These are phyloP conservation scores for Desmodesmus armatus DNA, from an alignment of 139 green algal species.

Conservation along the genomic window DNA sequence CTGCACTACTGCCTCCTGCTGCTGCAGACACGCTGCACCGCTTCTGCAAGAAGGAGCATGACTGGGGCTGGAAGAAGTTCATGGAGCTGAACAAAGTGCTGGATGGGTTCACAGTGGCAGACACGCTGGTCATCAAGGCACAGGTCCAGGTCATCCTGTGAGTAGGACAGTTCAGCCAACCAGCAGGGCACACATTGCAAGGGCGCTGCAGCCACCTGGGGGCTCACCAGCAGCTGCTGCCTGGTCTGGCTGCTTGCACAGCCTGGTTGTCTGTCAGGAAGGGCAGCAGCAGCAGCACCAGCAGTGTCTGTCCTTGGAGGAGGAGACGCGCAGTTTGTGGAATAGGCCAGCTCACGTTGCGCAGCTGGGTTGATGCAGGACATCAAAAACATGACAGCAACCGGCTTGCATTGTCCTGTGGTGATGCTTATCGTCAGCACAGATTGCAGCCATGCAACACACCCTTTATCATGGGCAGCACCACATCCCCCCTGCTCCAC, in stretches of 20 bases:
- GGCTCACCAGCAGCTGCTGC: background rate
- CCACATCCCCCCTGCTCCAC: background rate
- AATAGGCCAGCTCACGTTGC: too few species aligned
- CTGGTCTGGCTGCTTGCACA: background rate
- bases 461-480: background rate
- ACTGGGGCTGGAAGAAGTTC: conserved; percentile 99
- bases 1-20: background rate
- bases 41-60: conserved; percentile 99
- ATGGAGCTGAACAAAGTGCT: conserved; percentile 92
- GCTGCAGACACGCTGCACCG: conserved; percentile 96
- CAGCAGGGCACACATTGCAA: background rate
- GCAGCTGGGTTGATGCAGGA: too few species aligned
- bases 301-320: background rate
- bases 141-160: conserved; percentile 87
- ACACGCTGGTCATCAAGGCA: conserved; percentile 97
- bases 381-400: too few species aligned
- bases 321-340: background rate
- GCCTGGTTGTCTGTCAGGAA: background rate
- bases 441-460: background rate
- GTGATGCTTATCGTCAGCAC: too few species aligned
- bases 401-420: too few species aligned
- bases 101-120: conserved; percentile 94
- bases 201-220: background rate
- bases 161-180: conserved; percentile 40
- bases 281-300: conserved; percentile 4